Evolutionary conservation across 495 filamentous ascomycete genomes (phyloP).

Genomic region (Penicillium lagena): DNA sequence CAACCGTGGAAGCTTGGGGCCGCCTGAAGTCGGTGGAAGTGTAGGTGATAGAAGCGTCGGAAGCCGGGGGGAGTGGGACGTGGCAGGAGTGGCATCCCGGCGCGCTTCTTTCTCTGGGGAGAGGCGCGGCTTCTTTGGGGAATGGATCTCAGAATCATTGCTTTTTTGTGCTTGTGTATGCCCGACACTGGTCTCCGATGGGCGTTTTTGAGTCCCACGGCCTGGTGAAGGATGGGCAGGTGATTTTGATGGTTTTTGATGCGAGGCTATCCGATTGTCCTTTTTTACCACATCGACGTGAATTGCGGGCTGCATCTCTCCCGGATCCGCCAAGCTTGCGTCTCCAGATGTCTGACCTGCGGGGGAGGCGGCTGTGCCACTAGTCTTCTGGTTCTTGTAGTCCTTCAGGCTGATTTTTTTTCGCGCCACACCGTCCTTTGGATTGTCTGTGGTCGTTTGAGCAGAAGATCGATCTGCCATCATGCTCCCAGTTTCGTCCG

Average conservation of each 20-base stretch:
- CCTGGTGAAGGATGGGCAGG: slow-evolving; percentile 9
- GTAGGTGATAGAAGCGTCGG: slow-evolving; percentile 37
- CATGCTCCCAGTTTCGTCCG: slow-evolving; percentile 42
- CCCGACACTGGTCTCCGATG: slow-evolving; percentile 18
- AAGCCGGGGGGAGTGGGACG: slow-evolving; percentile 21
- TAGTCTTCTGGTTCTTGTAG: slow-evolving; percentile 42
- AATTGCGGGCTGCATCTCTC: slow-evolving; percentile 11
- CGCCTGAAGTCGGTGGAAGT: slow-evolving; percentile 29
- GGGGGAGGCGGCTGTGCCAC: slow-evolving; percentile 15
- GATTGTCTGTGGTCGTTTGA: slow-evolving; percentile 25
- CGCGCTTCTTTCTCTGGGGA: slow-evolving; percentile 19
- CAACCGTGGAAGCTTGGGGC: slow-evolving; percentile 30
- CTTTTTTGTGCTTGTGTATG: slow-evolving; percentile 6
- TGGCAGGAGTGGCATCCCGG: slow-evolving; percentile 10
- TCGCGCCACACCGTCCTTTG: slow-evolving; percentile 20
- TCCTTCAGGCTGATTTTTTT: slow-evolving; percentile 47
- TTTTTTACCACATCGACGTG: slow-evolving; percentile 14
- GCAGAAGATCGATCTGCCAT: slow-evolving; percentile 33
- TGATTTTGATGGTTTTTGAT: slow-evolving; percentile 4
- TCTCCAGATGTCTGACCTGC: slow-evolving; percentile 11
- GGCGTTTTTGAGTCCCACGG: slow-evolving; percentile 27
- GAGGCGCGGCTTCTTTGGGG: slow-evolving; percentile 26
- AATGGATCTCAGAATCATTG: slow-evolving; percentile 13
- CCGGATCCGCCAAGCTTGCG: slow-evolving; percentile 7
- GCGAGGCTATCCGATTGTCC: slow-evolving; percentile 3